These are phyloP conservation scores for Torulaspora delbrueckii DNA, from an alignment of 805 yeast genomes.

Conservation along the genomic window DNA sequence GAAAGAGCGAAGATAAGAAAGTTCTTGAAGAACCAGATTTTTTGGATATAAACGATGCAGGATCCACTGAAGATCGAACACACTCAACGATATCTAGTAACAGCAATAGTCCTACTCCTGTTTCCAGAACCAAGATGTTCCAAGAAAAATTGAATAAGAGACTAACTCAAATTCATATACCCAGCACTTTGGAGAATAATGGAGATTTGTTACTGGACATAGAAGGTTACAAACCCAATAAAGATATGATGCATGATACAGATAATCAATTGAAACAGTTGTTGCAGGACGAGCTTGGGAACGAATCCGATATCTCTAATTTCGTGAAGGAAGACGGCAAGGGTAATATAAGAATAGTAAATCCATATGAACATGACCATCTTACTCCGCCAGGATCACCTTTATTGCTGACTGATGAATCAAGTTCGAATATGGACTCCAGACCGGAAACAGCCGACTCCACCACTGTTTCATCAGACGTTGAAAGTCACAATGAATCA, in stretches of 20 bases:
- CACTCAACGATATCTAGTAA: not conserved
- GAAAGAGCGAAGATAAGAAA: conserved; percentile 5
- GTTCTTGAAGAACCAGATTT: conserved; percentile 34
- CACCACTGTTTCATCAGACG: conserved; percentile 13
- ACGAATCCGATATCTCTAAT: conserved; percentile 42
- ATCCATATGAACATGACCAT: conserved; percentile 28
- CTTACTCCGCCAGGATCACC: conserved; percentile 26
- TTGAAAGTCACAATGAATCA: conserved; percentile 11
- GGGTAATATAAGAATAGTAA: conserved; percentile 60
- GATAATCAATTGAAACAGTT: conserved; percentile 71
- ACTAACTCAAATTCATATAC: conserved; percentile 69
- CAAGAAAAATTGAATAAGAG: conserved; percentile 52
- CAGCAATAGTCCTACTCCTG: conserved; percentile 7
- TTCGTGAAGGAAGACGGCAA: conserved; percentile 54
- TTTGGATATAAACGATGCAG: conserved; percentile 27
- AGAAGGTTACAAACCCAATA: conserved; percentile 92
- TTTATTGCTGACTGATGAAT: conserved; percentile 17
- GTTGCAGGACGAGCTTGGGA: conserved; percentile 69
- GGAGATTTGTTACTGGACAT: conserved; percentile 90
- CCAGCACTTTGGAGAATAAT: conserved; percentile 78
- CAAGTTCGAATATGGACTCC: conserved; percentile 10
- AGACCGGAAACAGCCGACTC: conserved; percentile 16
- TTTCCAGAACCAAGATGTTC: conserved; percentile 16
- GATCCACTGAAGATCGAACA: not conserved
- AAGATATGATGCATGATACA: conserved; percentile 66